Evolutionary conservation across 176 grass and related monocot genomes (phyloP).

Genomic region (Eremochloa ophiuroides): DNA sequence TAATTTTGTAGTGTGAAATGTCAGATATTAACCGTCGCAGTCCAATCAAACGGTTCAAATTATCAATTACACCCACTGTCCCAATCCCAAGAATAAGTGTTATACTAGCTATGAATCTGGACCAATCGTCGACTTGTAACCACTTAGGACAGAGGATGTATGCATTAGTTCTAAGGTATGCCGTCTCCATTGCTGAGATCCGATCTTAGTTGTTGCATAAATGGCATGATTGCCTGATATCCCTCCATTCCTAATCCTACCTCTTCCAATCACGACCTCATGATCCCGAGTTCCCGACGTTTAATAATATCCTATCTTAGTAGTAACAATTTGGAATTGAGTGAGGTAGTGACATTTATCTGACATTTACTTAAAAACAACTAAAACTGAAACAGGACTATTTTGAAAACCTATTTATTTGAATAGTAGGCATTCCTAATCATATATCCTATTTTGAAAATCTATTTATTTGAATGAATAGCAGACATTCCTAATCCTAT

Average conservation of each 20-base stretch:
- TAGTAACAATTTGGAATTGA: neutral
- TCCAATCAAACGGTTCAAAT: neutral
- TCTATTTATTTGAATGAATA: constrained; percentile 14
- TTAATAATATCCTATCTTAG: neutral
- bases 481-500: neutral
- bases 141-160: too few relatives aligned
- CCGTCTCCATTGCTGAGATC: too few relatives aligned
- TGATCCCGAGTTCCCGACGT: too few relatives aligned
- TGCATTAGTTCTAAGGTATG: too few relatives aligned
- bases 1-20: neutral
- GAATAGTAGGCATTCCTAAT: too few relatives aligned
- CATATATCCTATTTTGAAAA: too few relatives aligned
- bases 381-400: neutral
- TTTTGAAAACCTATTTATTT: too few relatives aligned
- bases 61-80: neutral
- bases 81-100: neutral
- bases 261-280: too few relatives aligned
- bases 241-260: too few relatives aligned
- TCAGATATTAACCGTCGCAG: neutral
- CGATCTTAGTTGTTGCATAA: neutral
- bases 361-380: neutral
- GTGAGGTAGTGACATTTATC: neutral
- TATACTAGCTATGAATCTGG: neutral
- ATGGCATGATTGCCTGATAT: neutral
- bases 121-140: too few relatives aligned